These are phyloP conservation scores for Trypanosomatidae sp. DNA, from an alignment of 208 protist species.

Conservation along the genomic window DNA sequence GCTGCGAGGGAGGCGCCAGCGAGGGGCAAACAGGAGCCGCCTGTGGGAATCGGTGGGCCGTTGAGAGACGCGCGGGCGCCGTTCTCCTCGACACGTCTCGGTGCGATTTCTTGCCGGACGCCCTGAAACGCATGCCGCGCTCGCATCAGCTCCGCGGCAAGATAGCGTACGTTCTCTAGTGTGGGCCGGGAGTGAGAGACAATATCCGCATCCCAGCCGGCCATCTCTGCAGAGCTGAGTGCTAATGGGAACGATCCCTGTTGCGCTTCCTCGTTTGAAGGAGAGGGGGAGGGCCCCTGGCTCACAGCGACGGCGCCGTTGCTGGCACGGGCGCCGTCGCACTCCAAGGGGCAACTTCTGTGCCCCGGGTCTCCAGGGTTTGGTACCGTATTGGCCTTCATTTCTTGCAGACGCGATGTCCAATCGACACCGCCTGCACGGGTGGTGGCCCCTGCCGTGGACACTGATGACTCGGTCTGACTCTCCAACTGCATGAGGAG, in stretches of 20 bases:
- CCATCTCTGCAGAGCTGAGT: background rate
- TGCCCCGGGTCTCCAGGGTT: background rate
- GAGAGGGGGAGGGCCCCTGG: background rate
- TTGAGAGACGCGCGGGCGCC: background rate
- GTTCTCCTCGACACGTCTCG: background rate
- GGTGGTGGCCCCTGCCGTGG: background rate
- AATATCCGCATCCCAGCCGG: constrained; percentile 55
- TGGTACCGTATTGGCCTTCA: background rate
- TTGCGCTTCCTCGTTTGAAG: background rate
- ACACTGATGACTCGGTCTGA: background rate
- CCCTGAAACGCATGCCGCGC: constrained; percentile 23
- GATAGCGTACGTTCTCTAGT: constrained; percentile 45
- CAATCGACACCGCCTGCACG: constrained; percentile 10
- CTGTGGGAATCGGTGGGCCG: background rate
- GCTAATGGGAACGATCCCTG: background rate
- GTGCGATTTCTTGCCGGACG: background rate
- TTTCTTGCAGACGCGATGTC: constrained; percentile 17
- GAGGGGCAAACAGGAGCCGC: background rate
- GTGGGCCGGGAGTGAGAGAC: constrained; percentile 31
- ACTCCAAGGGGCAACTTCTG: background rate
- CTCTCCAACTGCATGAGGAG: constrained; percentile 21
- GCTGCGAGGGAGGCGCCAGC: background rate
- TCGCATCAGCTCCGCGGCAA: constrained; percentile 52
- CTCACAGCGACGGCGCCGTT: background rate
- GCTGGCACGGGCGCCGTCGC: background rate